Conservation (phyloP, 2,329 filamentous ascomycete species). For the Pseudonectria buxi region DNA sequence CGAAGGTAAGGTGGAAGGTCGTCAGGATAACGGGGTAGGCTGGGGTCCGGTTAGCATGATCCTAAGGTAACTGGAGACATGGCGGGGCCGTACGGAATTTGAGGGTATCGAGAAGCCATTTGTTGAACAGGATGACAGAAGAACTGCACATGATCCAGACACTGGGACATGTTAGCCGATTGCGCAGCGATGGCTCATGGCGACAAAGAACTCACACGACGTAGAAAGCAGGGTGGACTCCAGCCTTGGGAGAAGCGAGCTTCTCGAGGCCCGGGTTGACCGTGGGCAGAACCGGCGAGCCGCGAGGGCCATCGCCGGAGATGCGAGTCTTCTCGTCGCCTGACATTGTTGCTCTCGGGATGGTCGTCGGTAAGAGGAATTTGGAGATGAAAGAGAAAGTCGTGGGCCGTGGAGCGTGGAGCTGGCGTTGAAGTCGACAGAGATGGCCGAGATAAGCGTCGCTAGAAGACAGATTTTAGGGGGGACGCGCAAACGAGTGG, state of each 20-base stretch:
- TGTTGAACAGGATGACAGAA: constrained; percentile 97
- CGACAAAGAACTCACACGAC: constrained; percentile 50
- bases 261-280: constrained; percentile 73
- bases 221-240: constrained; percentile 78
- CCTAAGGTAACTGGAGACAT: constrained; percentile 1
- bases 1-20: constrained; percentile 92
- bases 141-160: constrained; percentile 90
- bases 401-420: constrained; percentile 5
- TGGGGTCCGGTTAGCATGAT: constrained; percentile 26
- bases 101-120: constrained; percentile 85
- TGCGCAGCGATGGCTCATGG: constrained; percentile 1
- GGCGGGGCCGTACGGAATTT: constrained; percentile 54
- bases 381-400: constrained; percentile 13
- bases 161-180: constrained; percentile 39
- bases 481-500: constrained; percentile 33
- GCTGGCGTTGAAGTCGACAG: not conserved
- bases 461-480: constrained; percentile 26
- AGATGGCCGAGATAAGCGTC: constrained; percentile 13
- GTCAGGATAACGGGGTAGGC: constrained; percentile 75
- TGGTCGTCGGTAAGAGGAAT: constrained; percentile 15
- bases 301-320: constrained; percentile 67
- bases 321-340: constrained; percentile 73
- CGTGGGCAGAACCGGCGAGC: constrained; percentile 63
- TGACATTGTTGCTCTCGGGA: constrained; percentile 40
- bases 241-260: constrained; percentile 54